Evolutionary conservation across 108 stramenopile genomes (phyloP), one percentile per base, ranked within the genome.

Genomic region (Schizochytrium sp.): DNA sequence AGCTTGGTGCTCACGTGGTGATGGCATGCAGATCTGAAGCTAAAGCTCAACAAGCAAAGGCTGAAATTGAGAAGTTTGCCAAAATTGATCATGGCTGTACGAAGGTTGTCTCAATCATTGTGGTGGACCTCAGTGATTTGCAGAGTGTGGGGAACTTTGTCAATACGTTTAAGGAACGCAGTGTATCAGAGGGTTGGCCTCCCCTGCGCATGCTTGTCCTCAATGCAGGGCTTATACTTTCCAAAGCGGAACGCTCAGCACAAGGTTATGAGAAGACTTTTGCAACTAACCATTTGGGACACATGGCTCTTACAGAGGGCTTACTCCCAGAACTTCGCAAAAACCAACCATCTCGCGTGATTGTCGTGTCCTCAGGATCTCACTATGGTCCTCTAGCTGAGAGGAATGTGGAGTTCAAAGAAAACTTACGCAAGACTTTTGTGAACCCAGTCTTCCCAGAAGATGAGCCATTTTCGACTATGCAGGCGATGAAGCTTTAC

Each of bases 1-100:
- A 73, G 64, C 88, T 88, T 72, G 96, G 96, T 61, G 96, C 95
- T 10, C 95, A 92, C 38, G 92, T 97, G 0, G 89, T 96, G 3
- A 10, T 83, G 50, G 50, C 76, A n/a, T 83, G 76, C 76, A 49
- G 76, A 10, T 13, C 15, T 41, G 40, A n/a, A 46, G 56, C 8
- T 2, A 72, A 89, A 38, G 72, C 56, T 0, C 50, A 57, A 57
- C 41, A 57, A 46, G 60, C 55, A 19, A 61, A 64, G n/a, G 90
- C 46, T n/a, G 88, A 88, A 3, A 53, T 90, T 44, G 7, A 72
- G n/a, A 12, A 38, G n/a, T 49, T 47, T n/a, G 76, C 47, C 53
- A 28, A 55, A 53, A 72, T 41, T 28, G 2, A 44, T 28, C 17
- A 72, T 72, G 28, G 1, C 40, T 10, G 5, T 0, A n/a, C 50